Conservation (phyloP, 441 rosid genomes). For the Raphanus hybrid region DNA sequence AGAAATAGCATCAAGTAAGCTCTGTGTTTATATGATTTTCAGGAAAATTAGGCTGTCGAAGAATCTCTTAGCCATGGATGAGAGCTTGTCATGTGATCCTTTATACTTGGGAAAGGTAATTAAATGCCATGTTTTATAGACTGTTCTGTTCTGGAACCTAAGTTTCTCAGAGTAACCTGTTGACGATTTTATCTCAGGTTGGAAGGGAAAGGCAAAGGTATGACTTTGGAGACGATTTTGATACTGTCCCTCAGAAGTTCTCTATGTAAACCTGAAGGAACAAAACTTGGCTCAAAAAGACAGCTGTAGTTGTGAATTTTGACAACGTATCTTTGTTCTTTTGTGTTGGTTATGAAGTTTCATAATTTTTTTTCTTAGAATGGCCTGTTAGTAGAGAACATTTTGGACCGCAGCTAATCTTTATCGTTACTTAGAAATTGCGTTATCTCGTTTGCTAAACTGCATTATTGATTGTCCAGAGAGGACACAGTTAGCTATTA, state of each 20-base stretch:
- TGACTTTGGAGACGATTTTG: slow-evolving; percentile 87
- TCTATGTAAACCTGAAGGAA: slow-evolving; percentile 47
- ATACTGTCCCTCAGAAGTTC: slow-evolving; percentile 88
- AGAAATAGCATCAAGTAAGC: slow-evolving; percentile 7
- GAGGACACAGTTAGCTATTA: neutral
- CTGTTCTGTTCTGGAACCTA: neutral
- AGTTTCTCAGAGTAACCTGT: slow-evolving; percentile 18
- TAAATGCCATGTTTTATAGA: slow-evolving; percentile 16
- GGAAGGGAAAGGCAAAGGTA: slow-evolving; percentile 87
- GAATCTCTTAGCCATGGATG: slow-evolving; percentile 85
- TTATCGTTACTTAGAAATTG: neutral
- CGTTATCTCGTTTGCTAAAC: neutral
- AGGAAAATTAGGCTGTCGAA: slow-evolving; percentile 57
- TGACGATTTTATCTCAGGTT: neutral
- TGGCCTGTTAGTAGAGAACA: slow-evolving; percentile 32
- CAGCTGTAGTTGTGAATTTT: slow-evolving; percentile 16
- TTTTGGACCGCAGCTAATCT: neutral
- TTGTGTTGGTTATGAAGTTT: slow-evolving; percentile 27
- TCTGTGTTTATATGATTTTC: slow-evolving; percentile 28
- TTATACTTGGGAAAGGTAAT: slow-evolving; percentile 80
- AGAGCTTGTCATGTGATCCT: slow-evolving; percentile 77
- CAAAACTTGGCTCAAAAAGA: slow-evolving; percentile 13
- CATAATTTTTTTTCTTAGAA: slow-evolving; percentile 10
- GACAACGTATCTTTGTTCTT: slow-evolving; percentile 14
- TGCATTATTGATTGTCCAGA: neutral